These are phyloP conservation scores for Emmonsiellopsis sp. DNA, from an alignment of 2,329 filamentous ascomycete genomes.

Conservation along the genomic window DNA sequence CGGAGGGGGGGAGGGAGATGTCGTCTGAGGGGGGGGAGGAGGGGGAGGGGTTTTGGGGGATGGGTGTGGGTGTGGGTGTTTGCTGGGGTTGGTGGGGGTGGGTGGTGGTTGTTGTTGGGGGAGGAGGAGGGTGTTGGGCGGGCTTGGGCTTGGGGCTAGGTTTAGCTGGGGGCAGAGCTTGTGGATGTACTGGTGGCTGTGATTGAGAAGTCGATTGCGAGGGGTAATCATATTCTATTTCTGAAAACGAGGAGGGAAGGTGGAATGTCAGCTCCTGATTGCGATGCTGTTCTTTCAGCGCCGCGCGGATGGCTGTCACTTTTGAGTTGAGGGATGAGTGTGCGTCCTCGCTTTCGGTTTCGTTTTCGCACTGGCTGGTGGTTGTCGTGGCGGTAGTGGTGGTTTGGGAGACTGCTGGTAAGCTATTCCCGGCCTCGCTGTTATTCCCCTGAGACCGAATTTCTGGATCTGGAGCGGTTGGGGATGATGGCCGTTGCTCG, in stretches of 20 bases:
- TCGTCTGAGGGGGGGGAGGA: constrained; percentile 11
- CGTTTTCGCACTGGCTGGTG: background rate
- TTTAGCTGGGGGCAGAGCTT: too few relatives aligned
- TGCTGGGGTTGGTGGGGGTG: background rate
- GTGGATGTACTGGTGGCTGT: background rate
- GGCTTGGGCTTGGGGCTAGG: too few relatives aligned
- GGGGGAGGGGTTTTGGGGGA: background rate
- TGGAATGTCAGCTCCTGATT: constrained; percentile 10
- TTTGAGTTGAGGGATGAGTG: constrained; percentile 3
- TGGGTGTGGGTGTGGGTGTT: background rate
- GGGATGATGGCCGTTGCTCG: too few relatives aligned
- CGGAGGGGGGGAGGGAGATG: constrained; percentile 19
- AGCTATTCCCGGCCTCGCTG: background rate
- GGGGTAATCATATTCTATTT: constrained; percentile 3
- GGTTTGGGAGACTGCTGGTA: background rate
- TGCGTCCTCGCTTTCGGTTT: background rate
- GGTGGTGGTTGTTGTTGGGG: background rate
- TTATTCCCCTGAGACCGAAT: background rate
- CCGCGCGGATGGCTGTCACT: constrained; percentile 10
- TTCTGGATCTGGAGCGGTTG: background rate
- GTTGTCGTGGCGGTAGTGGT: too few relatives aligned
- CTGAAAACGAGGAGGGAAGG: constrained; percentile 5
- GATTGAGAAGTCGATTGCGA: background rate
- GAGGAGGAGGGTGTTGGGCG: background rate
- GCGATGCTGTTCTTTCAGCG: constrained; percentile 7